phyloP scores from a whole-genome alignment of 768 basidiomycete genomes.

The Amanita pallidorosea region DNA sequence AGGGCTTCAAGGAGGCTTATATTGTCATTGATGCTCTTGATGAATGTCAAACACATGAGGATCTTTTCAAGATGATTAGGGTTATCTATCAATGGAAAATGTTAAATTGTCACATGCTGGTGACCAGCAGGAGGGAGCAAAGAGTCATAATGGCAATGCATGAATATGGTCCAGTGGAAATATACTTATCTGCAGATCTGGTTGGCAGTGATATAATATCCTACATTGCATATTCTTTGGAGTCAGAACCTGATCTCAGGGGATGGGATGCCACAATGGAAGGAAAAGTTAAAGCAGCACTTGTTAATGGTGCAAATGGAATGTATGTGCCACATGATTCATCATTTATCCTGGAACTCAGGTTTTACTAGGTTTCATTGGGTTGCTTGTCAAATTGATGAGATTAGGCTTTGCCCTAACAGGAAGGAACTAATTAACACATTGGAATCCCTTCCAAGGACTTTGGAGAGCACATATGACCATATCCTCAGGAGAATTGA shows the following conservation, averaged over 20 bases:
- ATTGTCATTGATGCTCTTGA: slow-evolving; percentile 1
- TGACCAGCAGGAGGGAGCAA: neutral
- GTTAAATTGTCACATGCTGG: neutral
- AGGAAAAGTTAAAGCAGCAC: neutral
- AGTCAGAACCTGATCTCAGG: neutral
- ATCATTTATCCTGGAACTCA: neutral
- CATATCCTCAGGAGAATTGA: too few species aligned
- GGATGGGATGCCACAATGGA: neutral
- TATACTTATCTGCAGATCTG: neutral
- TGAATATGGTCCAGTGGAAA: neutral
- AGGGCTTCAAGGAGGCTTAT: neutral
- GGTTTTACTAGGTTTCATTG: neutral
- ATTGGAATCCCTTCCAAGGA: neutral
- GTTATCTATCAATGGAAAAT: neutral
- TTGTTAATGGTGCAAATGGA: neutral
- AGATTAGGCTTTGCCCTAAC: neutral
- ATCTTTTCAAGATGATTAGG: neutral
- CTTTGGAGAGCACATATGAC: neutral
- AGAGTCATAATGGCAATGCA: neutral
- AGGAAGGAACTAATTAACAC: neutral
- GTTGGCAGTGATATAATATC: neutral
- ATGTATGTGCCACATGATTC: neutral
- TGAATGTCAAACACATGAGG: too few species aligned
- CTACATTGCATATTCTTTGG: neutral
- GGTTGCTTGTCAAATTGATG: slow-evolving; percentile 1